Base-by-base conservation (phyloP, 2,329 filamentous ascomycete genomes). In the Tolypocladium pustulatum region DNA sequence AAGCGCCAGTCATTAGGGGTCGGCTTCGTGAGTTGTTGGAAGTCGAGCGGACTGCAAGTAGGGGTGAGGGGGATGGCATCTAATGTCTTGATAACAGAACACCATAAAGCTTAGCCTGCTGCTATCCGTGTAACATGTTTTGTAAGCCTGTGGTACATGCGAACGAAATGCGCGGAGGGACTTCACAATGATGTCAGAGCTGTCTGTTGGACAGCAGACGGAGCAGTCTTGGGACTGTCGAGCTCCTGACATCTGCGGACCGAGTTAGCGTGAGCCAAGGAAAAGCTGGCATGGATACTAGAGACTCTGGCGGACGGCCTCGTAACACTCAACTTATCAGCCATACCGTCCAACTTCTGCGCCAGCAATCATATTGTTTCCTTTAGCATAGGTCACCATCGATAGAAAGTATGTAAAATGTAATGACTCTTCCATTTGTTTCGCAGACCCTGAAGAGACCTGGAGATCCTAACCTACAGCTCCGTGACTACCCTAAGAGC, bases 381-480 rank as follows among this genome's bases (percentile, higher is more conserved):
- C 9, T 52, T 12, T 7, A 12, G 17, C 20, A 34, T 27, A 34
- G 1, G 20, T n/a, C 49, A 52, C 46, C 8, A 34, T n/a, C 17
- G 30, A 17, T 9, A 8, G 46, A n/a, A 8, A 52, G 10, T 6
- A 17, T 27, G 30, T 32, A 32, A 2, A 52, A 52, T n/a, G 27
- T 52, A 52, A n/a, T 34, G 20, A 54, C 20, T 25, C 30, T 36
- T 34, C 37, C 57, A 58, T 43, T 46, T 32, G 43, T 36, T 52
- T 54, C 57, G 51, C 12, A 34, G 40, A 49, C 27, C 36, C 38
- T 32, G 22, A 41, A 10, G 54, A 54, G 46, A 22, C 40, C 55
- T 59, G 30, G 58, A 54, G 22, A 59, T 57, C 51, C 58, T 52
- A 59, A 43, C 58, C 58, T 59, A 59, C 55, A 57, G 51, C 58